A percentile compares a stretch with the other conserved stretches of the same genome.
Conservation (phyloP, 1,284 basidiomycete species). For the Earliella scabrosa region DNA sequence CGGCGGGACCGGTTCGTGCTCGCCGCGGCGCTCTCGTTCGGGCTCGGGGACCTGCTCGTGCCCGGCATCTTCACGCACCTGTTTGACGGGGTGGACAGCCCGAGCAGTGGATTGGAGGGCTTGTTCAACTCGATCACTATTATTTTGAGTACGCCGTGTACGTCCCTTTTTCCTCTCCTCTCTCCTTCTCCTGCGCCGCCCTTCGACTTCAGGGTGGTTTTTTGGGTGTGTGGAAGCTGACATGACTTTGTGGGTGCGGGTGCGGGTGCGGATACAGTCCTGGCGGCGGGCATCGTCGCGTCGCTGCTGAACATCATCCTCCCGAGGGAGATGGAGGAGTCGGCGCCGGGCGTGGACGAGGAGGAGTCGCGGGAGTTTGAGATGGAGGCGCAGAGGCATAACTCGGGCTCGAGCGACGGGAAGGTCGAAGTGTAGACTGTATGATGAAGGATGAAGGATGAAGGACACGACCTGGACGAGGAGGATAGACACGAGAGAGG, state of each 20-base stretch:
- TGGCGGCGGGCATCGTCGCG: constrained; percentile 66
- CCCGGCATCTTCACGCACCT: constrained; percentile 64
- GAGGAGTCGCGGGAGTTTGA: background rate
- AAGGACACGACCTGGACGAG: too few species aligned
- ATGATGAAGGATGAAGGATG: too few species aligned
- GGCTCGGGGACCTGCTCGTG: constrained; percentile 67
- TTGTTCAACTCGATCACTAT: constrained; percentile 79
- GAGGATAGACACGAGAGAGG: too few species aligned
- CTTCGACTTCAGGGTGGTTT: too few species aligned
- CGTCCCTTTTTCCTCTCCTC: constrained; percentile 34
- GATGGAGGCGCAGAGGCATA: too few species aligned
- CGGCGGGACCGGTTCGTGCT: constrained; percentile 80
- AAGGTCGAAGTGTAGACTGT: too few species aligned
- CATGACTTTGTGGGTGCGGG: too few species aligned
- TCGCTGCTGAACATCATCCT: constrained; percentile 66
- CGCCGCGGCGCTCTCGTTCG: constrained; percentile 70
- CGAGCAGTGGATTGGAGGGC: constrained; percentile 63
- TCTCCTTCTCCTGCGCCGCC: too few species aligned
- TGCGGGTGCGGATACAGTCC: constrained; percentile 45
- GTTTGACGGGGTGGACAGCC: constrained; percentile 63
- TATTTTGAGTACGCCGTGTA: constrained; percentile 75
- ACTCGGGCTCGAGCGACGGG: too few species aligned
- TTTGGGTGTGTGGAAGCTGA: constrained; percentile 25
- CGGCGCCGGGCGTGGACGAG: constrained; percentile 30
- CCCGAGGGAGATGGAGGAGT: constrained; percentile 45